These are phyloP conservation scores for rapeseed (Brassica napus) DNA, from an alignment of 345 rosid genomes.

Conservation along the genomic window Da-Ae NC_063446.1:33599001-33599500, in stretches of 20 bases:
- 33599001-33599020: neutral
- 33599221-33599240: neutral
- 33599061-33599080: neutral
- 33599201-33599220: neutral
- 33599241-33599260: neutral
- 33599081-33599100: neutral
- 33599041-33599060: neutral
- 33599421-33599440: neutral
- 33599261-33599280: neutral
- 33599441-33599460: neutral
- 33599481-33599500: neutral
- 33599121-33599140: neutral
- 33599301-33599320: neutral
- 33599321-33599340: neutral
- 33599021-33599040: neutral
- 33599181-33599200: neutral
- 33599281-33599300: neutral
- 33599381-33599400: neutral
- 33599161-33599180: neutral
- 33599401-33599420: neutral
- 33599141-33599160: neutral
- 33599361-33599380: neutral
- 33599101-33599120: neutral
- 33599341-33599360: neutral
- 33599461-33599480: neutral